These are phyloP conservation scores for Ophiobolus disseminans DNA, from an alignment of 2,329 filamentous ascomycete genomes.

Conservation along the genomic window DNA sequence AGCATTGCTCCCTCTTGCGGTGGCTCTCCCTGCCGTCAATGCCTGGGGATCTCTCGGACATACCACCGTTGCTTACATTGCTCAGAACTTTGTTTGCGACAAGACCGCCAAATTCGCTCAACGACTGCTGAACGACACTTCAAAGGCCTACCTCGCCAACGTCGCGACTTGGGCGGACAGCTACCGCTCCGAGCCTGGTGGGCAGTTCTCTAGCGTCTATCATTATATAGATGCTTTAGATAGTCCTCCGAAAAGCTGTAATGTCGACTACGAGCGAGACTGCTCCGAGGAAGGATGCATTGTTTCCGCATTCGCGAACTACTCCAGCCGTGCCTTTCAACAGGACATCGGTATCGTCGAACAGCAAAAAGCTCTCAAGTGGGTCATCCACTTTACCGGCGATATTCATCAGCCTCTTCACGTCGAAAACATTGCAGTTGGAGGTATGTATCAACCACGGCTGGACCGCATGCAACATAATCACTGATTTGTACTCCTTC, in stretches of 20 bases:
- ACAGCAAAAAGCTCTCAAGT: slow-evolving; percentile 56
- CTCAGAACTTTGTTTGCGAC: slow-evolving; percentile 56
- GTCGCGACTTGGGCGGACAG: slow-evolving; percentile 62
- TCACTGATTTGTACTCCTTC: no score
- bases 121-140: slow-evolving; percentile 53
- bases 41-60: slow-evolving; percentile 64
- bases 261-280: slow-evolving; percentile 59
- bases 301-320: slow-evolving; percentile 61
- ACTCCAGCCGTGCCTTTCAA: slow-evolving; percentile 49
- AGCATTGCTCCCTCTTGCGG: slow-evolving; percentile 33
- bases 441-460: no score
- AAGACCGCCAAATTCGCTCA: slow-evolving; percentile 55
- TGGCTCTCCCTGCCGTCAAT: slow-evolving; percentile 26
- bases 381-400: slow-evolving; percentile 65
- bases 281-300: slow-evolving; percentile 60
- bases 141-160: slow-evolving; percentile 57
- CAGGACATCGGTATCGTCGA: slow-evolving; percentile 38
- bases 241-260: slow-evolving; percentile 56
- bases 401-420: slow-evolving; percentile 78
- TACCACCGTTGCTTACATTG: slow-evolving; percentile 62
- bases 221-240: slow-evolving; percentile 63
- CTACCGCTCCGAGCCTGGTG: slow-evolving; percentile 58
- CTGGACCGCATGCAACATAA: no score
- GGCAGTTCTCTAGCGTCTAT: slow-evolving; percentile 55
- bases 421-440: slow-evolving; percentile 55